Evolutionary conservation across 1,139 yeast genomes (phyloP).

Genomic region (Debaryomyces coudertii): DNA sequence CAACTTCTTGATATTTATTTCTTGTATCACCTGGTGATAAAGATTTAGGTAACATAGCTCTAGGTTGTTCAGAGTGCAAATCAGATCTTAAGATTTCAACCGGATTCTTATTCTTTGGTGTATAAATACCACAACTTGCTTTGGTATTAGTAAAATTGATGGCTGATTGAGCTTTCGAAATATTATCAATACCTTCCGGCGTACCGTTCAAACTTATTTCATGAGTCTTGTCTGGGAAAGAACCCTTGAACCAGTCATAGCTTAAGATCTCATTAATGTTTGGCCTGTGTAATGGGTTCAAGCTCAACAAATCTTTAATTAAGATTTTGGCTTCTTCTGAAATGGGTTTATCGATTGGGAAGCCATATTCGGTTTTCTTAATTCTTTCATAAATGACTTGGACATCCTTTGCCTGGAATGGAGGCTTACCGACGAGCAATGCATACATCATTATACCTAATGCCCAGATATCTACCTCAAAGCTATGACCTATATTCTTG

Average conservation of each 20-base stretch:
- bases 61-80: constrained; percentile 69
- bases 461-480: constrained; percentile 96
- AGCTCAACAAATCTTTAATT: constrained; percentile 70
- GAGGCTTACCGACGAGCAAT: constrained; percentile 89
- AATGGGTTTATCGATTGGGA: constrained; percentile 74
- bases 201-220: constrained; percentile 60
- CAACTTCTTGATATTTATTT: constrained; percentile 80
- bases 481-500: constrained; percentile 84
- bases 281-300: constrained; percentile 84
- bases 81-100: constrained; percentile 73
- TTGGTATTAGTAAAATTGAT: constrained; percentile 71
- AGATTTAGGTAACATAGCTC: constrained; percentile 78
- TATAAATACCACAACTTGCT: constrained; percentile 64
- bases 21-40: constrained; percentile 92
- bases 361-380: constrained; percentile 76
- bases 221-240: constrained; percentile 77
- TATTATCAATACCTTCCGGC: constrained; percentile 59
- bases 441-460: constrained; percentile 96
- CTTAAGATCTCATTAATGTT: constrained; percentile 75
- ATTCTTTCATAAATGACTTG: constrained; percentile 91
- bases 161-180: constrained; percentile 64
- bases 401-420: constrained; percentile 95
- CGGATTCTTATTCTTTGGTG: constrained; percentile 59
- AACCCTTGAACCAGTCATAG: constrained; percentile 83
- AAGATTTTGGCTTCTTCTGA: constrained; percentile 73